Conservation (phyloP, 2,329 filamentous ascomycete species). For the Aspergillus eucalypticola region DNA sequence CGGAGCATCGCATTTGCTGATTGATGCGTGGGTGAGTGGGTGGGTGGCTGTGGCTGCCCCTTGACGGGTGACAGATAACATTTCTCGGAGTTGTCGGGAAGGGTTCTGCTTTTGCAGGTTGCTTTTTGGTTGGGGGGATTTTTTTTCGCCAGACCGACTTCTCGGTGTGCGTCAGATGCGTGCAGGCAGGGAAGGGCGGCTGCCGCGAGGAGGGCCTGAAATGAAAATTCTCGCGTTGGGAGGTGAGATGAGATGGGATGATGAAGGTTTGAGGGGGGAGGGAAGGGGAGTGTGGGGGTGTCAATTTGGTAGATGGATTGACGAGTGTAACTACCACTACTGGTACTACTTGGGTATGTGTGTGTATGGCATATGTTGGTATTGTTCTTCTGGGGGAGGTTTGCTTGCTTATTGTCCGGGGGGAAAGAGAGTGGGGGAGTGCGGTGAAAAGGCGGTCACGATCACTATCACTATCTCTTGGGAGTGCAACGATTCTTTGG, state of each 20-base stretch:
- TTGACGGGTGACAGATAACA: constrained; percentile 17
- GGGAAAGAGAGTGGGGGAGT: too few relatives aligned
- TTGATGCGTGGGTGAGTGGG: constrained; percentile 2
- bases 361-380: neutral
- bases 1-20: constrained; percentile 74
- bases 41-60: neutral
- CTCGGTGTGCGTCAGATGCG: constrained; percentile 12
- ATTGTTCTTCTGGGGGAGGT: neutral
- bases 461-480: neutral
- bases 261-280: too few relatives aligned
- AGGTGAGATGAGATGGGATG: neutral
- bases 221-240: constrained; percentile 1
- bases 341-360: too few relatives aligned
- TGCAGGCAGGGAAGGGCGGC: neutral
- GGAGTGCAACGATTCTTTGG: neutral
- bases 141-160: constrained; percentile 16
- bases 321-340: neutral
- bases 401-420: neutral
- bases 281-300: neutral
- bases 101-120: constrained; percentile 1
- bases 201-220: neutral
- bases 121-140: neutral
- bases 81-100: constrained; percentile 3
- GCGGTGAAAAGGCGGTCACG: constrained; percentile 15
- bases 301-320: neutral